Evolutionary conservation across 2,329 filamentous ascomycete genomes (phyloP), one percentile per base, ranked within the genome.

Genomic region (Coniella lustricola): DNA sequence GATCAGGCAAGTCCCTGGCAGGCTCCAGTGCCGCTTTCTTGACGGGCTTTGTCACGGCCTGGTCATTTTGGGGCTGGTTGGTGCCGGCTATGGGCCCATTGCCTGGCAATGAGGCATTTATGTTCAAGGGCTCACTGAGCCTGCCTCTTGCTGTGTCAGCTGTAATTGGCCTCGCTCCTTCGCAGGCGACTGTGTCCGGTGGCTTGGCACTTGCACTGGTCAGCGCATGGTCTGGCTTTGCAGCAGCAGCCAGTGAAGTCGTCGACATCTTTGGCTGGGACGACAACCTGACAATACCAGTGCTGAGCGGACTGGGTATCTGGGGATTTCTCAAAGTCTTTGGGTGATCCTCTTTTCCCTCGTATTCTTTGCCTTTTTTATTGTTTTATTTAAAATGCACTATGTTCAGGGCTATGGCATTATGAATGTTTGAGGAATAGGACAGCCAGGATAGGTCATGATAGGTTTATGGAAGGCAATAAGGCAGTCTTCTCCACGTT

Each of bases 241-340:
- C 91, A 46, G 93, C 90, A 36, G 88, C 90, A 49, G 82, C 83
- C 38, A 96, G 90, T 61, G 93, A 98, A 68, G 85, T 91, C 14
- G 76, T 95, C 39, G 90, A 98, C 68, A 62, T 97, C 0, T 96
- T 90, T 64, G 88, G 90, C 41, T 90, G 89, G 86, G 93, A 98
- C 62, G 93, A 98, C 69, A 98, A 98, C 67, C 73, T 98, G 59
- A 97, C 91, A 43, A 98, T 98, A 65, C 93, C 93, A 2, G 82
- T 95, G 21, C 74, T 98, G 43, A 95, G 89, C 62, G 90, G 90
- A 20, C 68, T 89, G 39, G 90, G 90, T 7, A 82, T 98, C 53
- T 95, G 87, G 84, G 86, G 85, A 0, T 96, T 98, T 65, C 75
- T 97, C 59, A 94, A 87, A 70, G 66, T 90, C 42, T 96, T 96